Conservation (phyloP, 78 protist species). For the Monocercomonoides exilis region DNA sequence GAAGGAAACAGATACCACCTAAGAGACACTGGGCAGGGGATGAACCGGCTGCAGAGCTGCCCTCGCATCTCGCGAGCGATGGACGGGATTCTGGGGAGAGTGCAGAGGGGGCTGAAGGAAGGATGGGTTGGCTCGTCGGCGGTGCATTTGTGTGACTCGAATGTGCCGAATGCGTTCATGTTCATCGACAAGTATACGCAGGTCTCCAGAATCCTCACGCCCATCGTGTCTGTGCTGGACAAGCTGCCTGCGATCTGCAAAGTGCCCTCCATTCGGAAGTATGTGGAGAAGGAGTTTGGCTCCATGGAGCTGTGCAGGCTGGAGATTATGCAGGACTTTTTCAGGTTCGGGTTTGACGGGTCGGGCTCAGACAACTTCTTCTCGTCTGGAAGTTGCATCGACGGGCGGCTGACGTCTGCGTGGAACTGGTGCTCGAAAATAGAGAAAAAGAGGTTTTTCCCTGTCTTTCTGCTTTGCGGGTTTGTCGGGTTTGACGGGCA, state of each 20-base stretch:
- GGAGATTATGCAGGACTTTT: conserved; percentile 75
- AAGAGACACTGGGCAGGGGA: conserved; percentile 78
- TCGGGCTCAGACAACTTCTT: conserved; percentile 77
- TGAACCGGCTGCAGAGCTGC: conserved; percentile 63
- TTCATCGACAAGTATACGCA: conserved; percentile 91
- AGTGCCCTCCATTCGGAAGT: neutral
- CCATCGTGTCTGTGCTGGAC: conserved; percentile 47
- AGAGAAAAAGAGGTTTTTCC: conserved; percentile 58
- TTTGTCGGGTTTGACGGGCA: conserved; percentile 77
- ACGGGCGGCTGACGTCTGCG: conserved; percentile 81
- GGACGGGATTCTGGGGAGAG: conserved; percentile 33
- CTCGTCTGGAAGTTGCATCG: conserved; percentile 89
- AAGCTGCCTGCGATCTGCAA: conserved; percentile 11
- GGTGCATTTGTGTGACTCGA: conserved; percentile 84
- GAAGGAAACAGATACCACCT: conserved; percentile 24
- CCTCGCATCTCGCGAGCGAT: conserved; percentile 52
- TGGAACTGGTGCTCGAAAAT: conserved; percentile 85
- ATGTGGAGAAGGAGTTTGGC: conserved; percentile 41
- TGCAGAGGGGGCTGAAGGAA: conserved; percentile 52
- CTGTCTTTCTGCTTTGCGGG: conserved; percentile 61
- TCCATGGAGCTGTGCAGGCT: neutral
- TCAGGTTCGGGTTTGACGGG: conserved; percentile 78
- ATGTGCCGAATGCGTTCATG: conserved; percentile 87
- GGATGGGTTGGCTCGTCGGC: conserved; percentile 84
- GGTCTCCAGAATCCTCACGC: conserved; percentile 57